Conservation (phyloP, 306 rosid species). For the Malus sylvestris region DNA sequence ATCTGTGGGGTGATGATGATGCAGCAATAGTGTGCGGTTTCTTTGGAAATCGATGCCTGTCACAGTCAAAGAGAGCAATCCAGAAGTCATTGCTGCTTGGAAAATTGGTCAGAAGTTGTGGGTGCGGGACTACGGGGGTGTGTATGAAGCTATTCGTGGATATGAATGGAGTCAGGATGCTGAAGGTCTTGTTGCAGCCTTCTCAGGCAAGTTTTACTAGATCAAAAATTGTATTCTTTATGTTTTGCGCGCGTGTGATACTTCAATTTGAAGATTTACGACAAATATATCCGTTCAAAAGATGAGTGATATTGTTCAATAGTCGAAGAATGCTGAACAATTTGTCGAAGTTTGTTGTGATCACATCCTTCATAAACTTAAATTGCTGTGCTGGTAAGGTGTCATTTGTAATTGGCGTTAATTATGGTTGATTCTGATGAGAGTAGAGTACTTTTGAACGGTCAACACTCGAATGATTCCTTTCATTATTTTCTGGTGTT, state of each 20-base stretch:
- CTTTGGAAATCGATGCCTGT: conserved; percentile 82
- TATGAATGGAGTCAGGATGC: conserved; percentile 77
- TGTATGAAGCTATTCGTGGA: conserved; percentile 58
- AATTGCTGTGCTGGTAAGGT: neutral
- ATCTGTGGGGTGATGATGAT: conserved; percentile 25
- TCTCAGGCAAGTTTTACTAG: conserved; percentile 61
- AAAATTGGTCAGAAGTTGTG: conserved; percentile 73
- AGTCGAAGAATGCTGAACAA: neutral
- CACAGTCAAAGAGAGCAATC: conserved; percentile 55
- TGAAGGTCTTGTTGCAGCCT: conserved; percentile 58
- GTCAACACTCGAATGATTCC: neutral
- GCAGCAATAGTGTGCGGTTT: conserved; percentile 85
- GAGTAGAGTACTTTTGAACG: neutral
- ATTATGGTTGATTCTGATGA: neutral
- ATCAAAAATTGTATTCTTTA: neutral
- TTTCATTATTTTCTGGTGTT: neutral
- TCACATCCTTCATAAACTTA: neutral
- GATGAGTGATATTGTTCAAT: neutral
- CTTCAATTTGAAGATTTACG: neutral
- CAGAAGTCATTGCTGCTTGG: conserved; percentile 73
- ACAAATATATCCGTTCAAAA: neutral
- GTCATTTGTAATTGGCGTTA: neutral
- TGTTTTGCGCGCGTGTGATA: neutral
- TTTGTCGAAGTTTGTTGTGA: neutral
- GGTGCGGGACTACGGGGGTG: conserved; percentile 61